Base-by-base conservation (phyloP, 1,139 yeast species). In the Zygotorulaspora mrakii region DNA sequence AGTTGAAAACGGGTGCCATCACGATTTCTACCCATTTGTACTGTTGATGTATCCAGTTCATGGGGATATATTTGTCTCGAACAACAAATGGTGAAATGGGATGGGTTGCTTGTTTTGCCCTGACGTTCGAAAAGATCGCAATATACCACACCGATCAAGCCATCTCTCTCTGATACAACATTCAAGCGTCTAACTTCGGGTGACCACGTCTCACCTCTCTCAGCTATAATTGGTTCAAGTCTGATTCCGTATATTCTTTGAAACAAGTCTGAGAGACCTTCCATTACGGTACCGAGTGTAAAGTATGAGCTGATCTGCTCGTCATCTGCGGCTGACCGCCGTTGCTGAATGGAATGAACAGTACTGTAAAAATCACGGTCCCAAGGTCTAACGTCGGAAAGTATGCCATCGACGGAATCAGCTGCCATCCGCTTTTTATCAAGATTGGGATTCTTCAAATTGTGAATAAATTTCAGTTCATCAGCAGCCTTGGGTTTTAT, bases 21-120 rank as follows among this genome's bases (percentile, higher is more conserved):
- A 2, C 47, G 17, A 31, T 63, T 54, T 0, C 64, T 45, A 2
- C 69, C 68, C 6, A 67, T 61, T 47, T 68, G 76, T 32, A 70
- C 64, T 5, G 69, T 57, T 40, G 73, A 40, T 4, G 47, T 38
- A 32, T 67, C 68, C 12, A 58, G 48, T 48, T 69, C 80, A 49
- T 73, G 74, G 3, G 80, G 72, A 50, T 78, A 82, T 1, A 84
- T 68, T 47, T 72, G 73, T 50, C 98, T 73, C 33, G 96, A 87
- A 57, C 98, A 91, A 42, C 94, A 89, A n/a, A 91, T 87, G 0
- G 98, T 91, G 64, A 87, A 94, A 65, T 91, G 99, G 0, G 98
- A 95, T 1, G 98, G 96, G 47, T 78, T 77, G 2, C 79, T 71
- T 0, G 76, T 71, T 57, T 82, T 82, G 17, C 82, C 82, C 0